Percentiles rank a stretch among this genome's conserved stretches.
Conservation (phyloP, 257 asterid genomes). For the Euphrasia confusa region DNA sequence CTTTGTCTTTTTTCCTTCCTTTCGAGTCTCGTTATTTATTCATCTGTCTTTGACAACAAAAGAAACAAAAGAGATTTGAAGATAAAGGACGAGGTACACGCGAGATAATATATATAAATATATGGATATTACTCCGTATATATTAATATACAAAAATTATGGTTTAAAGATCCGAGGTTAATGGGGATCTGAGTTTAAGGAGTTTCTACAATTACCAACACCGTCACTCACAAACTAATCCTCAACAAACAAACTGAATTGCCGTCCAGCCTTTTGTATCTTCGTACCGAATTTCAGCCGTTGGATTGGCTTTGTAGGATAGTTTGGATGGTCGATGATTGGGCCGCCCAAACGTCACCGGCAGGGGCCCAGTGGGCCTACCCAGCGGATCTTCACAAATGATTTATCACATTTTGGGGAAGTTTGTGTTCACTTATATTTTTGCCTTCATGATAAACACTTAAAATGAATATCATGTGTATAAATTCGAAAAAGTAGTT, state of each 20-base stretch:
- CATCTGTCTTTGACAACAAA: neutral
- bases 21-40: constrained; percentile 9
- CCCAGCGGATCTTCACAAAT: neutral
- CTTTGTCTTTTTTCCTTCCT: constrained; percentile 18
- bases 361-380: constrained; percentile 31
- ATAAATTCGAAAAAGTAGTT: no score
- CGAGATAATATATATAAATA: neutral
- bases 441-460: no score
- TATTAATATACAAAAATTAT: no score
- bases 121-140: no score
- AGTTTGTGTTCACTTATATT: no score
- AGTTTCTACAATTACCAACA: constrained; percentile 13
- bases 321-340: constrained; percentile 30
- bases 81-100: constrained; percentile 18
- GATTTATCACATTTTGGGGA: no score
- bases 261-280: constrained; percentile 26
- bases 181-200: constrained; percentile 14
- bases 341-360: constrained; percentile 26
- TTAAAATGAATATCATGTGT: no score
- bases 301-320: constrained; percentile 21
- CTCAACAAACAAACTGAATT: constrained; percentile 29
- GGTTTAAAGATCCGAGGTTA: constrained; percentile 32
- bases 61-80: constrained; percentile 13
- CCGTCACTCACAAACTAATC: constrained; percentile 13
- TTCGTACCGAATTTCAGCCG: constrained; percentile 27